These are phyloP conservation scores for Clonostachys chloroleuca DNA, from an alignment of 2,329 filamentous ascomycete genomes.

Conservation along the genomic window DNA sequence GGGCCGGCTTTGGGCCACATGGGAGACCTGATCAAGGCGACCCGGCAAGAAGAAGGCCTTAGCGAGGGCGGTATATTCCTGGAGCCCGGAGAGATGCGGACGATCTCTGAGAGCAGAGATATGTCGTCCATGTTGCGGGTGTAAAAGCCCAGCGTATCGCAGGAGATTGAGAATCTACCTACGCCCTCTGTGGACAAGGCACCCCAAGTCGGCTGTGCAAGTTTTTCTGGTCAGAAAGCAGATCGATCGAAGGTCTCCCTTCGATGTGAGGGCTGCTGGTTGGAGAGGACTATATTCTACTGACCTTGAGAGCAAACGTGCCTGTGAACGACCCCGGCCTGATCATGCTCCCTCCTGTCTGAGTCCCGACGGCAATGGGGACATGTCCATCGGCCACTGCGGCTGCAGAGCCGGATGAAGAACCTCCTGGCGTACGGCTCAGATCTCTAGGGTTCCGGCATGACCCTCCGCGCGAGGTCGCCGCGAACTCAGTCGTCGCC, in stretches of 20 bases:
- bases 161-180: conserved; percentile 25
- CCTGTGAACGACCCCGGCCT: conserved; percentile 59
- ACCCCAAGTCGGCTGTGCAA: conserved; percentile 52
- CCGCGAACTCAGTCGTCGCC: conserved; percentile 57
- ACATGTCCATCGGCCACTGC: conserved; percentile 59
- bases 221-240: background rate
- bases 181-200: conserved; percentile 52
- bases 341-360: conserved; percentile 58
- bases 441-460: conserved; percentile 40
- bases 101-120: conserved; percentile 40
- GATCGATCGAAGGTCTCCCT: background rate
- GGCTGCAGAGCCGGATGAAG: conserved; percentile 58
- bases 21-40: conserved; percentile 23
- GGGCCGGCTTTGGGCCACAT: conserved; percentile 43
- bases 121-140: conserved; percentile 51
- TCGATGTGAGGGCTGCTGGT: conserved; percentile 14
- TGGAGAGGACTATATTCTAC: conserved; percentile 8
- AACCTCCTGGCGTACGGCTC: conserved; percentile 58
- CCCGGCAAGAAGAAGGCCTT: conserved; percentile 24
- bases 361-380: conserved; percentile 53
- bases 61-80: no score
- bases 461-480: conserved; percentile 38
- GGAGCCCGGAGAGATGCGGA: background rate
- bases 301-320: conserved; percentile 21
- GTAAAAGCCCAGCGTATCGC: conserved; percentile 57